Evolutionary conservation across 2,329 filamentous ascomycete genomes (phyloP).

Genomic region (Raffaelea deltoideospora): DNA sequence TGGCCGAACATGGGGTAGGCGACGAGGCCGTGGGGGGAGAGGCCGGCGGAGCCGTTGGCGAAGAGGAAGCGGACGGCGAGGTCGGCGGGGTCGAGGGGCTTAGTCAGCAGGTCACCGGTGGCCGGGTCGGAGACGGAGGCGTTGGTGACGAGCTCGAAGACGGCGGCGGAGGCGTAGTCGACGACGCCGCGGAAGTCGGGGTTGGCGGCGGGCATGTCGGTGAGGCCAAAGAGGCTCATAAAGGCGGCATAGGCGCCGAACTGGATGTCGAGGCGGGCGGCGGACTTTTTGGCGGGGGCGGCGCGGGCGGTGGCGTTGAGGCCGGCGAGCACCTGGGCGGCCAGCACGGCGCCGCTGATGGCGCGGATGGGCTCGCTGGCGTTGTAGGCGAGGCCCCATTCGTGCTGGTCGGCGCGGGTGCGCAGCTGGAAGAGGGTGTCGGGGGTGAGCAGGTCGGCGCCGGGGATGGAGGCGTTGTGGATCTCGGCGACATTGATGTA

Average conservation of each 20-base stretch:
- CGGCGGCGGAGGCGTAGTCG: slow-evolving; percentile 73
- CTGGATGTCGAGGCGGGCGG: slow-evolving; percentile 32
- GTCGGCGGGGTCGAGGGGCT: slow-evolving; percentile 19
- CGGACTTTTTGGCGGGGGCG: slow-evolving; percentile 13
- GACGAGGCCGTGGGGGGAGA: slow-evolving; percentile 31
- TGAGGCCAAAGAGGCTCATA: slow-evolving; percentile 47
- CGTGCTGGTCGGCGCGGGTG: slow-evolving; percentile 62
- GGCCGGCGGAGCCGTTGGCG: slow-evolving; percentile 39
- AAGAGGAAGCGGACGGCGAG: slow-evolving; percentile 47
- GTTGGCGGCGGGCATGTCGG: slow-evolving; percentile 33
- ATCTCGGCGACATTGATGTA: slow-evolving; percentile 43
- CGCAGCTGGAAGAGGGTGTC: slow-evolving; percentile 47
- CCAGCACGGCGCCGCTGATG: slow-evolving; percentile 41
- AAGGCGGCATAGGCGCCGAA: slow-evolving; percentile 48
- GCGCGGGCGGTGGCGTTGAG: slow-evolving; percentile 34
- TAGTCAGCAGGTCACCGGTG: no score
- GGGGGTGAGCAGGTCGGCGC: slow-evolving; percentile 41
- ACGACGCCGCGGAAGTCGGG: slow-evolving; percentile 58
- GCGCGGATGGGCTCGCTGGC: slow-evolving; percentile 48
- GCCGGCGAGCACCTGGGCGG: slow-evolving; percentile 35
- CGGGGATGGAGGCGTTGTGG: slow-evolving; percentile 46
- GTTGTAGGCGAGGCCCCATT: slow-evolving; percentile 77
- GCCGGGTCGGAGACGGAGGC: slow-evolving; percentile 30
- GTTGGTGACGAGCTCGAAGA: slow-evolving; percentile 55
- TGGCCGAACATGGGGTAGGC: slow-evolving; percentile 47